These are phyloP conservation scores for Botrytis deweyae DNA, from an alignment of 2,329 filamentous ascomycete species.

Conservation along the genomic window DNA sequence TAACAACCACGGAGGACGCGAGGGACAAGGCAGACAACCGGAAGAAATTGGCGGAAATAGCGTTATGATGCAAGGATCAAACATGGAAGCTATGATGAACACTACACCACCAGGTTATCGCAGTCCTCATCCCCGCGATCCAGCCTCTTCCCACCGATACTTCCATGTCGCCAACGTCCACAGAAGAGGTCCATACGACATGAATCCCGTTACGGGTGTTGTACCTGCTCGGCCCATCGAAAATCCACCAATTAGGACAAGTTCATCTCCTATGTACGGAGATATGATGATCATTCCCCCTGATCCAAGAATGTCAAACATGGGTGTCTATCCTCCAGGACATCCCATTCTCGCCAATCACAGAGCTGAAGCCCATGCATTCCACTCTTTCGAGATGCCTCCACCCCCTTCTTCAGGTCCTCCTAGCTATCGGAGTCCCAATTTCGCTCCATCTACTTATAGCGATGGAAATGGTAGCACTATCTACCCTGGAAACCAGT, in stretches of 20 bases:
- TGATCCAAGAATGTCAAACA: not conserved
- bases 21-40: not conserved
- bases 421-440: not conserved
- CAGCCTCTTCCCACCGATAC: not conserved
- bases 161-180: not conserved
- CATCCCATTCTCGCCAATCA: not conserved
- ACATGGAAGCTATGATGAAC: not conserved
- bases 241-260: not conserved
- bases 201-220: constrained; percentile 10
- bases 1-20: not conserved
- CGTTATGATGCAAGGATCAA: not conserved
- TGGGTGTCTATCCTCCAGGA: not conserved
- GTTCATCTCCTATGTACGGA: not conserved
- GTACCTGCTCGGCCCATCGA: not conserved
- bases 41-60: not conserved
- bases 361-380: not conserved
- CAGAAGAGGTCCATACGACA: not conserved
- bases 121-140: not conserved
- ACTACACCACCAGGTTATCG: not conserved
- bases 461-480: not conserved
- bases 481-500: not conserved
- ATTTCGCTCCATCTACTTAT: not conserved
- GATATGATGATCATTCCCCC: constrained; percentile 5
- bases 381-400: not conserved
- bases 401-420: not conserved